Base-by-base conservation (phyloP, 2,329 filamentous ascomycete genomes). In the Sclerotiophoma versabilis region DNA sequence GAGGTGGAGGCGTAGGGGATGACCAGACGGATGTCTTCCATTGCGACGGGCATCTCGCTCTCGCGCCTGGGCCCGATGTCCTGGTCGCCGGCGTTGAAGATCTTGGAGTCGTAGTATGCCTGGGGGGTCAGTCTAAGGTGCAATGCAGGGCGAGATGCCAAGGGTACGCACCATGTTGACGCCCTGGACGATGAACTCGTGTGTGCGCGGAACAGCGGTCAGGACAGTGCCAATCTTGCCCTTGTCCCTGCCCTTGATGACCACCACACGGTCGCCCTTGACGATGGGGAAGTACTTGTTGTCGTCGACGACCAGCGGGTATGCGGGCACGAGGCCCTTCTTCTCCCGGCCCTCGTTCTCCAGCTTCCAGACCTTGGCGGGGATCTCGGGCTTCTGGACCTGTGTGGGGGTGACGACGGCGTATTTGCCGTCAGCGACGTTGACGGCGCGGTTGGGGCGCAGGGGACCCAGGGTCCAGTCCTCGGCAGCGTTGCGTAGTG, bases 141-240 rank as follows among this genome's bases (percentile, higher is more conserved):
- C 17, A 7, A 14, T 2, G 19, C 5, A 20, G 12, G 0, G 9
- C 9, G 22, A 3, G 1, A 7, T 29, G 15, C 12, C 19, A 11
- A 11, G 29, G 20, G 2, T 26, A 48, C 66, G 36, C 62, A 77
- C 76, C 72, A 66, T 64, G 57, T 81, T 81, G 44, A 80, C 25
- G 19, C 70, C 75, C 39, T 69, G 66, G 27, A 82, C 54, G 6
- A 64, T 54, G 32, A 78, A 65, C 9, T 64, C 58, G 23, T 75
- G 72, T 12, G 61, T 63, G 2, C 75, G 66, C 1, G 62, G 46
- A 11, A 74, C 77, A 38, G 96, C 79, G 1, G 79, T 73, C 55
- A 73, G 75, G 37, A 98, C 84, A n/a, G 79, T 78, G 44, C 91
- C 90, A 75, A 99, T 95, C 78, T 88, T 91, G 67, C 92, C 92